These are phyloP conservation scores for Diaporthe sp. DNA, from an alignment of 2,329 filamentous ascomycete genomes.

Conservation along the genomic window DNA sequence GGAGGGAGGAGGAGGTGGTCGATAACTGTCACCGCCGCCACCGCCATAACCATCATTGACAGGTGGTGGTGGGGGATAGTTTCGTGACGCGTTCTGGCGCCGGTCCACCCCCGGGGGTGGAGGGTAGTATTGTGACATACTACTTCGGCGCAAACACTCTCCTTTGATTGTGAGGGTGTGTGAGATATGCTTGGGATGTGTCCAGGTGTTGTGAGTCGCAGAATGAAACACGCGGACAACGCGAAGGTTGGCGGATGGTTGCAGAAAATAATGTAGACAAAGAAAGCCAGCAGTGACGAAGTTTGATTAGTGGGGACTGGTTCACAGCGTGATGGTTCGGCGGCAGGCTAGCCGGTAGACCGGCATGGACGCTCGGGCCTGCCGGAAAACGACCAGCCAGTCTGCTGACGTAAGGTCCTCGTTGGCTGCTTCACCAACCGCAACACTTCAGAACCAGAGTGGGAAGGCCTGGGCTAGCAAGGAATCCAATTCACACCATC, in stretches of 20 bases:
- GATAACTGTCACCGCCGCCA: constrained; percentile 30
- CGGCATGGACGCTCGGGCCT: neutral
- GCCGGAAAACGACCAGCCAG: neutral
- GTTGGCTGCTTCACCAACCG: neutral
- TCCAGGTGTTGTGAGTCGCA: constrained; percentile 1
- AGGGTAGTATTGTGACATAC: constrained; percentile 38
- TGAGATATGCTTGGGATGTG: neutral
- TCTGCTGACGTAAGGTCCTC: neutral
- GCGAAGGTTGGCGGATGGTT: constrained; percentile 11
- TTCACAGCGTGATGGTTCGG: neutral
- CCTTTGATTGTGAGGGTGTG: neutral
- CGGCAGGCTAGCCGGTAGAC: neutral
- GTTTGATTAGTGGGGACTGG: constrained; percentile 12
- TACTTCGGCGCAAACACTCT: neutral
- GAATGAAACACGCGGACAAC: constrained; percentile 26
- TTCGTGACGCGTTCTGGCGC: constrained; percentile 33
- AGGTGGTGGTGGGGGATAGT: constrained; percentile 21
- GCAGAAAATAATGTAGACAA: neutral
- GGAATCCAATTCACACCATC: no score
- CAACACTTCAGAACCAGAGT: neutral
- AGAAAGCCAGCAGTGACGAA: neutral
- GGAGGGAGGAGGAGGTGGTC: constrained; percentile 34
- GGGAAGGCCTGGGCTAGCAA: neutral
- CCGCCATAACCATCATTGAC: constrained; percentile 14
- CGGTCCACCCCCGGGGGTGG: constrained; percentile 38